Conservation (phyloP, 1,139 yeast species). For the Debaryomycetaceae sp. region DNA sequence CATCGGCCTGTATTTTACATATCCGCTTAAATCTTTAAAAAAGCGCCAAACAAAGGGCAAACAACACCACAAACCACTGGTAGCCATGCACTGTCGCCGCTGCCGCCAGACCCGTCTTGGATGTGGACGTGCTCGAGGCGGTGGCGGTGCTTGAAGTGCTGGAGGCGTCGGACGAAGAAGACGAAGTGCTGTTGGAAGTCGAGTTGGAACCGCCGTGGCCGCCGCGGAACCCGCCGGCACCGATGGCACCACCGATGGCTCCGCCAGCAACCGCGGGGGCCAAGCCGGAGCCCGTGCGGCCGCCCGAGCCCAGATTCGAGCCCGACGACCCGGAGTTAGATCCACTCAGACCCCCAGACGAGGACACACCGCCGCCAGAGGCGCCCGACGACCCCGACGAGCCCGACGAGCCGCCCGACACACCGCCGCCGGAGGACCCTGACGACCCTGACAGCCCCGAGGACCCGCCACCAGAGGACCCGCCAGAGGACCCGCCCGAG, state of each 20-base stretch:
- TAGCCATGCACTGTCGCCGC: too few relatives aligned
- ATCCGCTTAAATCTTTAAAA: too few relatives aligned
- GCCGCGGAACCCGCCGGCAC: constrained; percentile 1
- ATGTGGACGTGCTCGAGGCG: too few relatives aligned
- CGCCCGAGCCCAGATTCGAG: constrained; percentile 3
- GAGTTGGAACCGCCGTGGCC: constrained; percentile 2
- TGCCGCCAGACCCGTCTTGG: too few relatives aligned
- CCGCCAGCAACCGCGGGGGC: constrained; percentile 5
- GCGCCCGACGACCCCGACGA: constrained; percentile 6
- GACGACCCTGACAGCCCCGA: constrained; percentile 8
- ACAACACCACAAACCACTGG: too few relatives aligned
- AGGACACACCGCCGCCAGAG: constrained; percentile 6
- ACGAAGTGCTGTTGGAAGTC: not conserved
- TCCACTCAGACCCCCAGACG: constrained; percentile 6
- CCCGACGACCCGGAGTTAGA: constrained; percentile 5
- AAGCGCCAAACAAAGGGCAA: too few relatives aligned
- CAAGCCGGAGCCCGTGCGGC: constrained; percentile 1
- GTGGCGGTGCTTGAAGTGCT: not conserved
- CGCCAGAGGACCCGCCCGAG: constrained; percentile 3
- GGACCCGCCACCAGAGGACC: constrained; percentile 6
- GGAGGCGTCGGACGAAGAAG: constrained; percentile 2
- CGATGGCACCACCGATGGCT: constrained; percentile 5
- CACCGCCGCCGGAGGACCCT: constrained; percentile 7
- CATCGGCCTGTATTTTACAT: too few relatives aligned
- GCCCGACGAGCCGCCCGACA: constrained; percentile 7